Evolutionary conservation across 331 rosid species (phyloP), one percentile per base, ranked within the genome.

Genomic region (Rhamnella rubrinervis): DNA sequence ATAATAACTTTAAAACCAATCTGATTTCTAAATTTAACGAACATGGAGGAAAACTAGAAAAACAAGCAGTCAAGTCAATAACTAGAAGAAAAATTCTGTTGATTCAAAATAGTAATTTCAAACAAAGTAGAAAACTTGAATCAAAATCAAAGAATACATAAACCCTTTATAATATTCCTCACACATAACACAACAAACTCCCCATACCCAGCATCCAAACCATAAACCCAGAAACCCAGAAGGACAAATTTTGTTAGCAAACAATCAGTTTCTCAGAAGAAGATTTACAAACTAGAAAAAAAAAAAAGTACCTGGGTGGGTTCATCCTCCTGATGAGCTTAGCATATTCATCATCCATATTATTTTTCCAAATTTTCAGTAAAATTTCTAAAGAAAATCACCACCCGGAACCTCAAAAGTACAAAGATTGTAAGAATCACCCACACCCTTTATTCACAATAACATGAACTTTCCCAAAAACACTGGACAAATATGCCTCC

Each of bases 301-400:
- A 31, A 9, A 25, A 38, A 55, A 21, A 50, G 25, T 52, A 90
- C 96, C 95, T 84, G 10, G 96, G 96, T 18, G 96, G 95, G 78
- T 90, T 90, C 95, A 90, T 84, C 83, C 96, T 81, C 76, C 95
- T 82, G 57, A 90, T 82, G 55, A 90, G 89, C 87, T 90, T 90
- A 9, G 90, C 87, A 77, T 84, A 90, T 77, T 90, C 96, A 77
- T 90, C 96, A 35, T 90, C 95, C 96, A 90, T 90, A 37, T 61
- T 90, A 37, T 61, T 71, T 61, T 16, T 39, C 56, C 53, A 9
- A 10, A 44, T 13, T 15, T 47, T 18, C 9, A 23, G 53, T 17
- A 50, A n/a, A 46, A 55, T 6, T 50, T 13, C 18, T 21, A 17
- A 50, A 23, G 26, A 63, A 19, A 8, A 10, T 25, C 9, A n/a